Conservation (phyloP, 352 stramenopile genomes). For the Phytophthora melonis region DNA sequence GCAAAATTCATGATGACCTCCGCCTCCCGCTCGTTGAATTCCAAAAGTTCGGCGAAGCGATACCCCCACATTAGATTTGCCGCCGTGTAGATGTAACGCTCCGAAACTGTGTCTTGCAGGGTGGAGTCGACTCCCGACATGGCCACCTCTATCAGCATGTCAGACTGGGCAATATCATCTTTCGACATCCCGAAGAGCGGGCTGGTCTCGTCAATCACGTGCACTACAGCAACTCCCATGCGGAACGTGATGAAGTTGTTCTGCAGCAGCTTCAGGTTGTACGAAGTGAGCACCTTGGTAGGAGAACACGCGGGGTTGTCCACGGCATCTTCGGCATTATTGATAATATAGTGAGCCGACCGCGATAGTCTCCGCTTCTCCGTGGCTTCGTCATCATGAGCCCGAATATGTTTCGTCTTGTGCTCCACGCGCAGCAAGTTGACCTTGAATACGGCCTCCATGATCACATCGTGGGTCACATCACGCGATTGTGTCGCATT, state of each 20-base stretch:
- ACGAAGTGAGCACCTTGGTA: conserved; percentile 69
- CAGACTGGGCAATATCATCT: conserved; percentile 59
- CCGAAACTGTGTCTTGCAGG: conserved; percentile 83
- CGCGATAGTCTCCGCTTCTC: conserved; percentile 24
- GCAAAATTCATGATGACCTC: conserved; percentile 86
- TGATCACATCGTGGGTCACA: conserved; percentile 85
- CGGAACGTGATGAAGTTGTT: conserved; percentile 91
- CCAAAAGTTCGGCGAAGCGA: conserved; percentile 75
- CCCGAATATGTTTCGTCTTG: conserved; percentile 48
- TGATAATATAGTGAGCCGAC: conserved; percentile 7
- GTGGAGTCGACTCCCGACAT: conserved; percentile 87
- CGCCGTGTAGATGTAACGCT: conserved; percentile 82
- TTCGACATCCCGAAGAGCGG: conserved; percentile 73
- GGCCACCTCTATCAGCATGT: conserved; percentile 83
- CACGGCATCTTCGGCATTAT: conserved; percentile 22
- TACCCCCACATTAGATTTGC: conserved; percentile 75
- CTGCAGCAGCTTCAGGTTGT: conserved; percentile 82
- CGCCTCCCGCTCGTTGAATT: conserved; percentile 72
- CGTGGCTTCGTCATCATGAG: conserved; percentile 37
- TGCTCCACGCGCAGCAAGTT: conserved; percentile 82
- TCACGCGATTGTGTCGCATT: conserved; percentile 86
- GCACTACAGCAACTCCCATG: conserved; percentile 82
- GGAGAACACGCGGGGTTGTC: conserved; percentile 32
- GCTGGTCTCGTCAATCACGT: conserved; percentile 78
- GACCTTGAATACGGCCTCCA: conserved; percentile 83